Evolutionary conservation across 768 basidiomycete species (phyloP).

Genomic region (Rhodotorula taiwanensis): DNA sequence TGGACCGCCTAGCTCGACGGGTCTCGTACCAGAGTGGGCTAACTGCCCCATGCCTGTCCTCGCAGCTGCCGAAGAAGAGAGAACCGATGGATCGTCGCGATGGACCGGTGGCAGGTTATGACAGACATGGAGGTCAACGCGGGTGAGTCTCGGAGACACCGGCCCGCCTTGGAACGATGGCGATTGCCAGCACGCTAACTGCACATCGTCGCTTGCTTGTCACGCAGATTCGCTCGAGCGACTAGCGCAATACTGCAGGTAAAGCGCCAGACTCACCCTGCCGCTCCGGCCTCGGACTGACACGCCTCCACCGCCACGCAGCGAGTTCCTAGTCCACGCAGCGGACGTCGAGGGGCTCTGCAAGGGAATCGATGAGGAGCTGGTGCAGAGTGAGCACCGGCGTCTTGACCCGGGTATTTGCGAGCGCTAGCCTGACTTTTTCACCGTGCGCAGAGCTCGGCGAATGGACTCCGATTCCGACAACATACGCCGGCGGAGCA

Average conservation of each 20-base stretch:
- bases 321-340: constrained; percentile 91
- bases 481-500: constrained; percentile 95
- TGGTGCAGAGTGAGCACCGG: constrained; percentile 77
- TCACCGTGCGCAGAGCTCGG: constrained; percentile 87
- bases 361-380: constrained; percentile 84
- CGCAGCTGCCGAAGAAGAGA: constrained; percentile 71
- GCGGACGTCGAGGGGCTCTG: constrained; percentile 99
- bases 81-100: constrained; percentile 82
- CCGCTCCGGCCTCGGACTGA: background rate
- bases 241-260: constrained; percentile 77
- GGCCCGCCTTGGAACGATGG: background rate
- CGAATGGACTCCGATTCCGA: constrained; percentile 82
- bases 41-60: no score
- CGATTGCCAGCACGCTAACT: background rate
- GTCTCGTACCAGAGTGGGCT: no score
- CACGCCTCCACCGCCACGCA: constrained; percentile 40
- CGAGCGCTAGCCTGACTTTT: no score
- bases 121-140: constrained; percentile 86
- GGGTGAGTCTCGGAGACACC: constrained; percentile 53
- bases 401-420: no score
- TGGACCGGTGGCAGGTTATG: constrained; percentile 97
- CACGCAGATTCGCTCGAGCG: constrained; percentile 65
- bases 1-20: background rate
- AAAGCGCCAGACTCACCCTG: background rate
- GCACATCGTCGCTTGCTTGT: background rate